These are phyloP conservation scores for Aspergillus tubingensis DNA, from an alignment of 2,329 filamentous ascomycete species.

Conservation along the genomic window DNA sequence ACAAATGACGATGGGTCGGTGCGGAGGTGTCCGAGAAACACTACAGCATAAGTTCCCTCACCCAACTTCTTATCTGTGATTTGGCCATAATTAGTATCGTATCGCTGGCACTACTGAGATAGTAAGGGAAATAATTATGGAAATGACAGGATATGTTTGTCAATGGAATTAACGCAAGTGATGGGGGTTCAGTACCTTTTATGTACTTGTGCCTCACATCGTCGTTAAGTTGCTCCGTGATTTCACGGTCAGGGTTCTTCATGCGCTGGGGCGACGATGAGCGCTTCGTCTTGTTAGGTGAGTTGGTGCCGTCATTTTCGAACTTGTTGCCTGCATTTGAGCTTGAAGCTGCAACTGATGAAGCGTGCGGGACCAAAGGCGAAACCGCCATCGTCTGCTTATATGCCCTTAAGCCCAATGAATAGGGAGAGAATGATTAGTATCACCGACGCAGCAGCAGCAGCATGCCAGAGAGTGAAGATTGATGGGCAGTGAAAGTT, in stretches of 20 bases:
- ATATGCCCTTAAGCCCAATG: not conserved
- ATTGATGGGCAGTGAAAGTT: not conserved
- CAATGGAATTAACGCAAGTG: not conserved
- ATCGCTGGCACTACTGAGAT: not conserved
- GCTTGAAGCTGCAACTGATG: slow-evolving; percentile 35
- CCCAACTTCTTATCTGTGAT: slow-evolving; percentile 78
- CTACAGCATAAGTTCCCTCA: slow-evolving; percentile 94
- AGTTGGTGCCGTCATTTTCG: slow-evolving; percentile 37
- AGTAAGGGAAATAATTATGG: not conserved
- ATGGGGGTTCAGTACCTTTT: slow-evolving; percentile 61
- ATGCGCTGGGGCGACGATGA: slow-evolving; percentile 19
- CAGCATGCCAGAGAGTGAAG: not conserved
- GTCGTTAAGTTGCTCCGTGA: slow-evolving; percentile 77
- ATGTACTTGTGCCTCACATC: slow-evolving; percentile 85
- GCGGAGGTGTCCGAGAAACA: slow-evolving; percentile 83
- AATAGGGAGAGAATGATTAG: not conserved
- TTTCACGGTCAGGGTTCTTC: slow-evolving; percentile 40
- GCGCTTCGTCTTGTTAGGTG: slow-evolving; percentile 22
- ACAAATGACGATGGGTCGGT: slow-evolving; percentile 71
- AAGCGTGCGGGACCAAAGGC: slow-evolving; percentile 44
- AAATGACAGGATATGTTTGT: not conserved
- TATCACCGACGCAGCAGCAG: not conserved
- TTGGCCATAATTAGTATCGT: not conserved
- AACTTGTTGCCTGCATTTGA: slow-evolving; percentile 36
- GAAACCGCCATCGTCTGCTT: slow-evolving; percentile 43